Conservation (phyloP, 2,329 filamentous ascomycete genomes). For the Sclerotiophoma versabilis region DNA sequence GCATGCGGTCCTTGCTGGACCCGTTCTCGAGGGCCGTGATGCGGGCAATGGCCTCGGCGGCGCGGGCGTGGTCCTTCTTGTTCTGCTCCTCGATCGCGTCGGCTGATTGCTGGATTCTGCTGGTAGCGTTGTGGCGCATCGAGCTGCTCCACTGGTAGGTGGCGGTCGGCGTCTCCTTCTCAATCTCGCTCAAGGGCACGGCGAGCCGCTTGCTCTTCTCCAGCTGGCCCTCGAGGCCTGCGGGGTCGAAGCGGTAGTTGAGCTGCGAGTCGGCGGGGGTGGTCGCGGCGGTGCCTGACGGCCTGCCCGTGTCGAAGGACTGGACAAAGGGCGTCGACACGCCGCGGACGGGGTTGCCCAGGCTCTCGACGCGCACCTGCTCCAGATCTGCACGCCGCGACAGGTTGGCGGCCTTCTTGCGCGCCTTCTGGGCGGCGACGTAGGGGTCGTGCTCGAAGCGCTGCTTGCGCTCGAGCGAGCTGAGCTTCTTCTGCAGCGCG, state of each 20-base stretch:
- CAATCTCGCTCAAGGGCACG: slow-evolving; percentile 54
- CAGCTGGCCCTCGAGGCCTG: slow-evolving; percentile 72
- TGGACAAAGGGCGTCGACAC: slow-evolving; percentile 81
- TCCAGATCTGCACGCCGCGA: slow-evolving; percentile 75
- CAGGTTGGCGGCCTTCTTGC: slow-evolving; percentile 83
- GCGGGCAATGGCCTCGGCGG: slow-evolving; percentile 76
- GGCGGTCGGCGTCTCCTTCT: slow-evolving; percentile 2
- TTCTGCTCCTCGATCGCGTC: slow-evolving; percentile 35
- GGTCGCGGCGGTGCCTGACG: slow-evolving; percentile 33
- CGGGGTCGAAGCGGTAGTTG: slow-evolving; percentile 76
- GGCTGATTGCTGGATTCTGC: slow-evolving; percentile 14
- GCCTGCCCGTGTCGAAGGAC: slow-evolving; percentile 72
- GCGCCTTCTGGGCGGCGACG: slow-evolving; percentile 77
- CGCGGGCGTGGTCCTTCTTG: slow-evolving; percentile 65
- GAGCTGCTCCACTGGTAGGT: slow-evolving; percentile 18
- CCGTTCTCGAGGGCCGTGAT: slow-evolving; percentile 81
- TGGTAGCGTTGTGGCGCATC: slow-evolving; percentile 5
- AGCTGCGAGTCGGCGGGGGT: slow-evolving; percentile 57
- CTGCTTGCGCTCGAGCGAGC: slow-evolving; percentile 58
- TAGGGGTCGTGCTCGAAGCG: slow-evolving; percentile 81
- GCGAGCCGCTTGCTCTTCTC: slow-evolving; percentile 73
- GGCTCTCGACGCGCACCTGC: slow-evolving; percentile 66
- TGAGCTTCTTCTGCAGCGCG: slow-evolving; percentile 61
- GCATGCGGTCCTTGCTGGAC: slow-evolving; percentile 77
- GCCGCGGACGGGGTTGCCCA: slow-evolving; percentile 83